Base-by-base conservation (phyloP, 352 stramenopile species). In the Thraustochytrium sp. region DNA sequence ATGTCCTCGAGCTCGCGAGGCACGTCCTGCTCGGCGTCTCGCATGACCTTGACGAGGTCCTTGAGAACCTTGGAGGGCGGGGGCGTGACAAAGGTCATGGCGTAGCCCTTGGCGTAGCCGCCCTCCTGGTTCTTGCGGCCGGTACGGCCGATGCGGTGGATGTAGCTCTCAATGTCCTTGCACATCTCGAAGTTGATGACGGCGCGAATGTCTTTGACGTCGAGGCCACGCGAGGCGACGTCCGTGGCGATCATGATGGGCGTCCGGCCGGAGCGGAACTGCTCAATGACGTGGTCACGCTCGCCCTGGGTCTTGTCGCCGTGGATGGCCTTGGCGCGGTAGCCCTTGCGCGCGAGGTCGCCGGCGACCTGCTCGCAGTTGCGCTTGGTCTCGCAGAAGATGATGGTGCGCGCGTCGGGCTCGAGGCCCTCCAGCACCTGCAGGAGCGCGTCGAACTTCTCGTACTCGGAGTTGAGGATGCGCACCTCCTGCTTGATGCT, bases 161-260 rank as follows among this genome's bases (percentile, higher is more conserved):
- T 95, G 88, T 99, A 99, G 86, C 96, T 94, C 85, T 99, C 97
- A 64, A 98, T 96, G 87, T 98, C 98, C 84, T 97, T 97, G 53
- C 97, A 95, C 88, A 99, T 98, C 88, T 99, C 95, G 86, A 98
- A 99, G 89, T 99, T 99, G 64, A 99, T 95, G 21, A 99, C 97
- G 87, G 98, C 98, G 65, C 92, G 90, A 85, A 99, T 98, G 85
- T 99, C 96, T 90, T 99, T 98, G 77, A 99, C 97, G 88, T 99
- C 82, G 34, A 99, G 88, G 87, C 97, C 97, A 85, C 97, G 92
- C 37, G 96, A 97, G n/a, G 97, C 97, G 21, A 99, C 97, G 89
- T 99, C 97, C 0, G 97, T 99, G 8, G 97, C 97, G 18, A 99
- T 93, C 46, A 99, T 87, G 77, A 99, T 92, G 61, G 95, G 93